phyloP scores from a whole-genome alignment of 208 protist genomes.

The Acanthamoeba sp. region DNA sequence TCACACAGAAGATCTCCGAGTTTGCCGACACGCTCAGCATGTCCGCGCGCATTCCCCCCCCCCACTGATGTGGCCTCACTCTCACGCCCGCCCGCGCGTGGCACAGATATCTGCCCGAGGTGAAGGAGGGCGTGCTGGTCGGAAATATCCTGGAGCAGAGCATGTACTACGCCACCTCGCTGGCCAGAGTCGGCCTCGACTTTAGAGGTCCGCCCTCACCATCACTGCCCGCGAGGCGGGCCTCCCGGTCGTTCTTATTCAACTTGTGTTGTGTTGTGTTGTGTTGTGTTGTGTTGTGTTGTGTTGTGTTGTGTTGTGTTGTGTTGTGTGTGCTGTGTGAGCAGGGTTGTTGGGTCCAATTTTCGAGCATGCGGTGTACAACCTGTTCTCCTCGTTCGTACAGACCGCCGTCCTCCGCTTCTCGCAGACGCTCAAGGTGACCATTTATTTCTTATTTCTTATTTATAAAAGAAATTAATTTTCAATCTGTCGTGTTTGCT shows the following conservation, averaged over 20 bases:
- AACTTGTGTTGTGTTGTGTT: too few relatives aligned
- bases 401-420: slow-evolving; percentile 1
- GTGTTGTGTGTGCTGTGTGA: not conserved
- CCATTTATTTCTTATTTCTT: not conserved
- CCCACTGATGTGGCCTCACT: not conserved
- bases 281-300: too few relatives aligned
- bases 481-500: not conserved
- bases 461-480: not conserved
- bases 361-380: slow-evolving; percentile 61
- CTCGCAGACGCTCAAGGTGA: slow-evolving; percentile 16
- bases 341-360: slow-evolving; percentile 42
- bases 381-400: slow-evolving; percentile 12
- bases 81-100: too few relatives aligned
- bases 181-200: slow-evolving; percentile 79
- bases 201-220: slow-evolving; percentile 25
- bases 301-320: not conserved
- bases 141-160: slow-evolving; percentile 74
- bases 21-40: slow-evolving; percentile 69
- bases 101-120: slow-evolving; percentile 18
- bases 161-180: slow-evolving; percentile 81
- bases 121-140: slow-evolving; percentile 21
- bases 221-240: too few relatives aligned
- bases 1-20: slow-evolving; percentile 61
- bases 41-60: slow-evolving; percentile 20
- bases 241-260: too few relatives aligned